Percentiles rank a stretch among this genome's conserved stretches.
phyloP scores from a whole-genome alignment of 192 early-diverging fungal species.

The Backusella mclennaniae region DNA sequence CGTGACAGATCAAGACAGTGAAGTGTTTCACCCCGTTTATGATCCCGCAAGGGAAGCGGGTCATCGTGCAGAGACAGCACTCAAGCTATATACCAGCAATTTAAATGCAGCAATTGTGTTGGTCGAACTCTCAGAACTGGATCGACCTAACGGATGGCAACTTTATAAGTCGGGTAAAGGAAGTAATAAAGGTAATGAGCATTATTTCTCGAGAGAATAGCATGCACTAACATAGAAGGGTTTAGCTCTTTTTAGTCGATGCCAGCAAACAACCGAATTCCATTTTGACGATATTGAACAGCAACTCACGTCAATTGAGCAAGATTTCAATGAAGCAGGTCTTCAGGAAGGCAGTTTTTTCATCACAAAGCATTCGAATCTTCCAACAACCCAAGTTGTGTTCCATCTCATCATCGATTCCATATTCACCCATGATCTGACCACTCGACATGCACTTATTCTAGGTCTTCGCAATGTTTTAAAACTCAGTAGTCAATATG shows the following conservation, averaged over 20 bases:
- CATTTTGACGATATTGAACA: slow-evolving; percentile 70
- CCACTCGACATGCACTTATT: slow-evolving; percentile 41
- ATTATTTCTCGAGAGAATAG: slow-evolving; percentile 18
- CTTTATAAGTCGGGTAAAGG: slow-evolving; percentile 32
- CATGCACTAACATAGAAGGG: not conserved
- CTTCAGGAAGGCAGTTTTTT: slow-evolving; percentile 70
- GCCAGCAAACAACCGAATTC: slow-evolving; percentile 68
- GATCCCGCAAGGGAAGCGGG: slow-evolving; percentile 52
- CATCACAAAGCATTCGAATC: slow-evolving; percentile 77
- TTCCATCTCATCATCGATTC: slow-evolving; percentile 70
- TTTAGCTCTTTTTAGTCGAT: slow-evolving; percentile 58
- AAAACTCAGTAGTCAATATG: slow-evolving; percentile 52
- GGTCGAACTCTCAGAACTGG: slow-evolving; percentile 27
- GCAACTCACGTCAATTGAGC: slow-evolving; percentile 57
- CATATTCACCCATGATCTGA: slow-evolving; percentile 16
- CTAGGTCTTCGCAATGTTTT: slow-evolving; percentile 65
- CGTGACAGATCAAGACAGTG: slow-evolving; percentile 44
- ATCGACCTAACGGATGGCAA: slow-evolving; percentile 18
- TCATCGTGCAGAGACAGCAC: slow-evolving; percentile 65
- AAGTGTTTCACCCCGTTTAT: slow-evolving; percentile 41
- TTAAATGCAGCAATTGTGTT: slow-evolving; percentile 58
- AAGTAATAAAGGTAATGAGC: slow-evolving; percentile 32
- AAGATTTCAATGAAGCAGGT: slow-evolving; percentile 33
- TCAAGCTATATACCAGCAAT: slow-evolving; percentile 62
- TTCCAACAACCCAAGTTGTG: slow-evolving; percentile 69